Evolutionary conservation across 169 alveolate species (phyloP), one percentile per base, ranked within the genome.

Genomic region (Eimeria sp.): DNA sequence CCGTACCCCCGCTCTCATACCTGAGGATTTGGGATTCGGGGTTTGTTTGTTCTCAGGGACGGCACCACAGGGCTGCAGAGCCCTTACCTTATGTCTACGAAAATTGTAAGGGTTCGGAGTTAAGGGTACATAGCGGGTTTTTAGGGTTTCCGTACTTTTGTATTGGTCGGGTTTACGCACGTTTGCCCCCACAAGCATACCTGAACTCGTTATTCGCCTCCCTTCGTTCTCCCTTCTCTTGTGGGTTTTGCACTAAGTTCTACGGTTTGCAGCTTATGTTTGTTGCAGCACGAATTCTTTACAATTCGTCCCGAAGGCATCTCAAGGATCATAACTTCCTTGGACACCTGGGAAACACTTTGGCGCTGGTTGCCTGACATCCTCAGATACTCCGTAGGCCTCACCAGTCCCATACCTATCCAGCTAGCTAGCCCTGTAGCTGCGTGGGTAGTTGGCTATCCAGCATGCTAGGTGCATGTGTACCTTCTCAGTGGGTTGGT

Each of bases 281-380:
- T n/a, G 80, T 16, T 61, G 51, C 92, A 84, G 92, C 92, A 84
- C 58, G 92, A 84, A 51, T 84, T 84, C 67, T 58, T 84, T 61
- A 84, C 92, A 27, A 40, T 84, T 18, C 75, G 78, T 6, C 92
- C 92, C 11, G 78, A 54, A 45, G 92, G 78, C 75, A 54, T 14
- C 80, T 84, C 92, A 49, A 54, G 80, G 47, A 58, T 84, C 61
- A 54, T 84, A 22, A 82, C 72, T 0, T 84, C 92, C n/a, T 34
- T 84, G 49, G 92, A 30, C 63, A 84, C 67, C 5, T 84, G 92
- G 92, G 92, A 84, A 7, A 58, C 92, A 4, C 54, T 84, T 22
- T 84, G 92, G 92, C 75, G 92, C 54, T 84, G 92, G 92, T 49
- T 84, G 61, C 92, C 92, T 25, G 92, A 84, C 22, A 34, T 84